Evolutionary conservation across 148 eudicot species (phyloP).

Genomic region (Fagopyrum esculentum): DNA sequence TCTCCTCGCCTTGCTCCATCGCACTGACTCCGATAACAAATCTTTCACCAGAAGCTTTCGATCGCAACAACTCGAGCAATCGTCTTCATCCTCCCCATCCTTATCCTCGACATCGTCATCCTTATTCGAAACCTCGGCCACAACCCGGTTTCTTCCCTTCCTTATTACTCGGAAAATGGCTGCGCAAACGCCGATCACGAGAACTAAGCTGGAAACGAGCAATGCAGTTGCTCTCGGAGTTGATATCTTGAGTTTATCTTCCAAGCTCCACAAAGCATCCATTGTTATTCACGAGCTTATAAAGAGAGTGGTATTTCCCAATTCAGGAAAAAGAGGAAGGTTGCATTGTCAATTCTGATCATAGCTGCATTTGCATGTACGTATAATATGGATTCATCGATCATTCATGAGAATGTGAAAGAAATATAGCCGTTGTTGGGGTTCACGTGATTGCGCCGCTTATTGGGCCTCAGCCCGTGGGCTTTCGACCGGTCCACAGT

Average conservation of each 20-base stretch:
- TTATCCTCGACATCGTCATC: background rate
- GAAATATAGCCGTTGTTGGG: conserved; percentile 5
- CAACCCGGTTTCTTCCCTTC: conserved; percentile 12
- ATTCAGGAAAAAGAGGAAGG: background rate
- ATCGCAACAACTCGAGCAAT: background rate
- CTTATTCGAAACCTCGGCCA: background rate
- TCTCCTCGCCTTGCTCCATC: conserved; percentile 57
- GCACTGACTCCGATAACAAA: conserved; percentile 30
- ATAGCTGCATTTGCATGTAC: background rate
- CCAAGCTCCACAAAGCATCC: conserved; percentile 64
- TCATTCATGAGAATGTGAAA: background rate
- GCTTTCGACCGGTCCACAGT: background rate
- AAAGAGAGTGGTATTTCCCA: background rate
- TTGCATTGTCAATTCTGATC: background rate
- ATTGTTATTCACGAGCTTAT: conserved; percentile 14
- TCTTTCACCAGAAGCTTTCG: conserved; percentile 22
- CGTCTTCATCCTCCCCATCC: no score
- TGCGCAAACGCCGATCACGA: conserved; percentile 29
- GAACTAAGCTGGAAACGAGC: conserved; percentile 29
- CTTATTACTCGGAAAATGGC: conserved; percentile 16
- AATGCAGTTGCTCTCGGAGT: conserved; percentile 38
- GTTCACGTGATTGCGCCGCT: conserved; percentile 9
- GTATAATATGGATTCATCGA: background rate
- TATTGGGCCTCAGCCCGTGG: conserved; percentile 6
- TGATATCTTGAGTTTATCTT: conserved; percentile 57